phyloP scores from a whole-genome alignment of 768 basidiomycete species.

The Suillus plorans region DNA sequence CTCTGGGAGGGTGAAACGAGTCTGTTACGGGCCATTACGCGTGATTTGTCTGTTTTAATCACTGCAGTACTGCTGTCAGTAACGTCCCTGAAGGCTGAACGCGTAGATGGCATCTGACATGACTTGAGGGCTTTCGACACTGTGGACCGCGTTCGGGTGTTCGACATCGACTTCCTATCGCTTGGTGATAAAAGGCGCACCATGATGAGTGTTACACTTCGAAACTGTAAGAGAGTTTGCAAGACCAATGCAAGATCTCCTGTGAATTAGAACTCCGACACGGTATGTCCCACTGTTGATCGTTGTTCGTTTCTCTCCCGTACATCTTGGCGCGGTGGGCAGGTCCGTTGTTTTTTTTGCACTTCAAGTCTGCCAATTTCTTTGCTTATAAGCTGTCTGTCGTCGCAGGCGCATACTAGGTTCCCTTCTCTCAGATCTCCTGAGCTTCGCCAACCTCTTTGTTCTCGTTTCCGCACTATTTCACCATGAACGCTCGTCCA shows the following conservation, averaged over 20 bases:
- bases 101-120: constrained; percentile 4
- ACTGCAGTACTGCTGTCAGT: background rate
- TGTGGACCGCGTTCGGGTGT: constrained; percentile 7
- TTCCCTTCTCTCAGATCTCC: constrained; percentile 1
- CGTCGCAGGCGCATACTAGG: background rate
- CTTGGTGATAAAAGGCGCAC: constrained; percentile 5
- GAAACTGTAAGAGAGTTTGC: background rate
- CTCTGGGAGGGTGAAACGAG: background rate
- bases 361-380: constrained; percentile 15
- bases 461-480: constrained; percentile 7
- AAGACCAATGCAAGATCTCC: background rate
- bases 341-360: constrained; percentile 12
- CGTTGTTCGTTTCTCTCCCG: constrained; percentile 7
- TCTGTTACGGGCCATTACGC: background rate
- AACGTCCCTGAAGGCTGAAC: background rate
- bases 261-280: constrained; percentile 4
- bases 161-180: background rate
- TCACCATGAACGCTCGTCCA: constrained; percentile 67
- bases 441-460: background rate
- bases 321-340: constrained; percentile 10
- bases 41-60: background rate
- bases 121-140: constrained; percentile 6
- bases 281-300: constrained; percentile 7
- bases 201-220: constrained; percentile 10
- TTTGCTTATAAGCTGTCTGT: constrained; percentile 5